Evolutionary conservation across 164 flowering plant genomes (phyloP).

Genomic region (Stephania yunnanensis): DNA sequence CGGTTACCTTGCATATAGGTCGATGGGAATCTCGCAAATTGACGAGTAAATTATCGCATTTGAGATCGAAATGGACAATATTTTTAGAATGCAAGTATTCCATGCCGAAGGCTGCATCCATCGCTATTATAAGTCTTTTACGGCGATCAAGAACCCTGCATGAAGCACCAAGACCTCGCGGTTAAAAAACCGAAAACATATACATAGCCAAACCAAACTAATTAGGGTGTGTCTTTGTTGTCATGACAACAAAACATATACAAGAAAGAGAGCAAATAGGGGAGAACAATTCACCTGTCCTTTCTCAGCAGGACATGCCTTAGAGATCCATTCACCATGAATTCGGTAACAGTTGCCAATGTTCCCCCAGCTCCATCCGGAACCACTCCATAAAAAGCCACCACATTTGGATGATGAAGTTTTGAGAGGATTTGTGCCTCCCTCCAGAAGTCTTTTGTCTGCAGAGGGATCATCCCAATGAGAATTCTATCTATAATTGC

Average conservation of each 20-base stretch:
- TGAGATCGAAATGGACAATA: slow-evolving; percentile 85
- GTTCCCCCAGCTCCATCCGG: slow-evolving; percentile 83
- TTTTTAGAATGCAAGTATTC: slow-evolving; percentile 78
- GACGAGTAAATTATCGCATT: slow-evolving; percentile 87
- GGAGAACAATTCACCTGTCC: slow-evolving; percentile 40
- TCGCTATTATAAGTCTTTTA: slow-evolving; percentile 62
- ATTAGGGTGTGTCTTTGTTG: no score
- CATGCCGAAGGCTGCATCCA: slow-evolving; percentile 97
- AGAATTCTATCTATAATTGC: not conserved
- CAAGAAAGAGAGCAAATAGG: not conserved
- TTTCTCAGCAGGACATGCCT: slow-evolving; percentile 57
- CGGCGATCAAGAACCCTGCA: slow-evolving; percentile 73
- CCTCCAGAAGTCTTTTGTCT: slow-evolving; percentile 85
- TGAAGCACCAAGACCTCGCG: slow-evolving; percentile 12
- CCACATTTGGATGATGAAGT: slow-evolving; percentile 89
- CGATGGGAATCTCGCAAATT: slow-evolving; percentile 76
- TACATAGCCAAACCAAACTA: no score
- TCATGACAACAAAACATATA: no score
- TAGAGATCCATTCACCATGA: slow-evolving; percentile 78
- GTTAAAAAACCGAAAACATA: slow-evolving; percentile 1
- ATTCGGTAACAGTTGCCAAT: slow-evolving; percentile 80
- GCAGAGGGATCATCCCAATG: slow-evolving; percentile 12
- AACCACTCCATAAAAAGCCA: slow-evolving; percentile 84
- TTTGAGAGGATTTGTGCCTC: slow-evolving; percentile 74
- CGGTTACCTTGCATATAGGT: slow-evolving; percentile 80